Evolutionary conservation across 2,329 filamentous ascomycete species (phyloP).

Genomic region (Ploettnerulaceae sp.): DNA sequence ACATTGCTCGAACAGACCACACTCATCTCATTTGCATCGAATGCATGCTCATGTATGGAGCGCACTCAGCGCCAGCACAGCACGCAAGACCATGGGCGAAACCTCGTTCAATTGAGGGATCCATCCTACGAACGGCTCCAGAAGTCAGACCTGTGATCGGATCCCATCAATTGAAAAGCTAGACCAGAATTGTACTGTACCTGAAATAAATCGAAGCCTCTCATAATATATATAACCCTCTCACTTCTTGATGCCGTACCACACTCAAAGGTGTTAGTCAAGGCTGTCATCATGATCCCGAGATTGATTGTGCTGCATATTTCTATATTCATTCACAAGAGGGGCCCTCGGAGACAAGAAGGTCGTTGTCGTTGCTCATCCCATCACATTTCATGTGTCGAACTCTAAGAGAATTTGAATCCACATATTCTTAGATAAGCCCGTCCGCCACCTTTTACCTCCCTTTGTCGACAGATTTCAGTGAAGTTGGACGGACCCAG

Average conservation of each 20-base stretch:
- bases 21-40: neutral
- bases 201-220: too few species aligned
- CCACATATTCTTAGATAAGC: slow-evolving; percentile 14
- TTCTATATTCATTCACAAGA: slow-evolving; percentile 12
- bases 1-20: slow-evolving; percentile 8
- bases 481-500: too few species aligned
- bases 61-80: slow-evolving; percentile 15
- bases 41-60: too few species aligned
- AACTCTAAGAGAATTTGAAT: slow-evolving; percentile 11
- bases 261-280: too few species aligned
- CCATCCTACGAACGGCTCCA: slow-evolving; percentile 15
- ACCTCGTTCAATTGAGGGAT: slow-evolving; percentile 16
- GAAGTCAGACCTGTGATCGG: slow-evolving; percentile 15
- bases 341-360: slow-evolving; percentile 15
- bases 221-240: too few species aligned
- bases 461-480: too few species aligned
- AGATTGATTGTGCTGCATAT: too few species aligned
- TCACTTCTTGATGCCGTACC: too few species aligned
- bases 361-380: too few species aligned
- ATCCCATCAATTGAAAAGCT: too few species aligned
- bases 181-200: too few species aligned
- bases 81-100: slow-evolving; percentile 18
- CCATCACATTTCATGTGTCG: slow-evolving; percentile 24
- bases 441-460: slow-evolving; percentile 15
- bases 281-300: too few species aligned